Evolutionary conservation across 192 early-diverging fungal genomes (phyloP).

Genomic region (Neocallimastix lanati): DNA sequence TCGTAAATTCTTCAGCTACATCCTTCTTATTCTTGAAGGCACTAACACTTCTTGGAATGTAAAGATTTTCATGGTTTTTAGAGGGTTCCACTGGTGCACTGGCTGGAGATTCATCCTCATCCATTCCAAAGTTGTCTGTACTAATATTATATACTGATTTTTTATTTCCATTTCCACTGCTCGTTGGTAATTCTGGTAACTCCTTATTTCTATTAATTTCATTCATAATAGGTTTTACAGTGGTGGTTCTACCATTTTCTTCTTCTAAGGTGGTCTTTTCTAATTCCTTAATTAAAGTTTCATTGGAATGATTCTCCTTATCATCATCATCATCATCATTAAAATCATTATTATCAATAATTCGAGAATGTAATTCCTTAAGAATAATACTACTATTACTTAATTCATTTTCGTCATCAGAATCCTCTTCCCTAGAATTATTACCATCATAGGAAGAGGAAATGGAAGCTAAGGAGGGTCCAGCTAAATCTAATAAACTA

Average conservation of each 20-base stretch:
- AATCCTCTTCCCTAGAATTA: not conserved
- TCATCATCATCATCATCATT: too few relatives aligned
- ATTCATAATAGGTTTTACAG: too few relatives aligned
- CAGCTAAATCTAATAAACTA: too few relatives aligned
- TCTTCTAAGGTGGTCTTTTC: not conserved
- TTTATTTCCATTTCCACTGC: too few relatives aligned
- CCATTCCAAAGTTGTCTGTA: too few relatives aligned
- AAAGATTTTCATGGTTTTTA: not conserved
- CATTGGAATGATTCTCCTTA: too few relatives aligned
- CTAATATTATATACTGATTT: too few relatives aligned
- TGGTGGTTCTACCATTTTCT: too few relatives aligned
- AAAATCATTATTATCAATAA: too few relatives aligned
- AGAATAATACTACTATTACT: not conserved
- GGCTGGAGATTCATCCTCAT: too few relatives aligned
- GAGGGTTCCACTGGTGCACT: not conserved
- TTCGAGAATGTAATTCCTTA: not conserved
- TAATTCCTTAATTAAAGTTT: not conserved
- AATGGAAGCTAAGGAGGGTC: too few relatives aligned
- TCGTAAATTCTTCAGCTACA: not conserved
- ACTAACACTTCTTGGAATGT: not conserved
- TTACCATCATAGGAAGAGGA: not conserved
- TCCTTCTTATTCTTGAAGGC: not conserved
- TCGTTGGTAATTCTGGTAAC: not conserved
- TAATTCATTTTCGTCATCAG: not conserved
- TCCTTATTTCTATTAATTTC: too few relatives aligned